A percentile compares a stretch with the other conserved stretches of the same genome.
Evolutionary conservation across 495 filamentous ascomycete genomes (phyloP).

Genomic region (Evernia prunastri): DNA sequence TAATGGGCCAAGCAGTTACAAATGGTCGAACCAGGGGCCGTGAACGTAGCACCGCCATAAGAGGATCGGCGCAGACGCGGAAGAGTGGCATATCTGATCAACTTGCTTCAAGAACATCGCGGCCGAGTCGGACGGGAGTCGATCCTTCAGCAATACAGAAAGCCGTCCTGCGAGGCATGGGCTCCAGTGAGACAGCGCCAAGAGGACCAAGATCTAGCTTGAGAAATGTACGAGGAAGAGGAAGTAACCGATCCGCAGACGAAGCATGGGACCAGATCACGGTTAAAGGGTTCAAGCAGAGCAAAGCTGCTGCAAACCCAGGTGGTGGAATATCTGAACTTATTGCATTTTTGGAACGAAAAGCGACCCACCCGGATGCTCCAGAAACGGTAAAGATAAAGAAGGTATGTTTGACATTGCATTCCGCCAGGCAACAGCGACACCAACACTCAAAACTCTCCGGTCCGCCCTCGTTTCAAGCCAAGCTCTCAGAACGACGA

Average conservation of each 20-base stretch:
- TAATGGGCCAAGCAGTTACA: conserved; percentile 56
- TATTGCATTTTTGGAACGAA: conserved; percentile 75
- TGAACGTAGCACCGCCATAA: conserved; percentile 31
- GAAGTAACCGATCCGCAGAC: conserved; percentile 26
- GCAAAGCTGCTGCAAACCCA: conserved; percentile 61
- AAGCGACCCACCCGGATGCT: conserved; percentile 48
- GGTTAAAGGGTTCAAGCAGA: conserved; percentile 66
- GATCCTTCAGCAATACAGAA: conserved; percentile 33
- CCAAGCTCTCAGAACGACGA: conserved; percentile 52
- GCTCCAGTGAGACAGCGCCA: conserved; percentile 30
- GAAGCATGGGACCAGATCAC: conserved; percentile 36
- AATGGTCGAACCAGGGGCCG: conserved; percentile 35
- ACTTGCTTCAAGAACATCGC: conserved; percentile 30
- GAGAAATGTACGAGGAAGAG: conserved; percentile 29
- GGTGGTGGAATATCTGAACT: conserved; percentile 68
- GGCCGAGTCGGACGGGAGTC: conserved; percentile 26
- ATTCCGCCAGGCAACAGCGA: conserved; percentile 40
- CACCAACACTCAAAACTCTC: conserved; percentile 34
- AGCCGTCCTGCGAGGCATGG: conserved; percentile 36
- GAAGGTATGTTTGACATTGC: conserved; percentile 69
- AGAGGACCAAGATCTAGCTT: conserved; percentile 32
- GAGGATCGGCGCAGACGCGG: conserved; percentile 15
- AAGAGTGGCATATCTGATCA: conserved; percentile 16
- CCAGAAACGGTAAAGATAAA: conserved; percentile 59
- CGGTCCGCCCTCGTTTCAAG: conserved; percentile 51